Evolutionary conservation across 73 alveolate species (phyloP).

Genomic region (Paramecium biaurelia): DNA sequence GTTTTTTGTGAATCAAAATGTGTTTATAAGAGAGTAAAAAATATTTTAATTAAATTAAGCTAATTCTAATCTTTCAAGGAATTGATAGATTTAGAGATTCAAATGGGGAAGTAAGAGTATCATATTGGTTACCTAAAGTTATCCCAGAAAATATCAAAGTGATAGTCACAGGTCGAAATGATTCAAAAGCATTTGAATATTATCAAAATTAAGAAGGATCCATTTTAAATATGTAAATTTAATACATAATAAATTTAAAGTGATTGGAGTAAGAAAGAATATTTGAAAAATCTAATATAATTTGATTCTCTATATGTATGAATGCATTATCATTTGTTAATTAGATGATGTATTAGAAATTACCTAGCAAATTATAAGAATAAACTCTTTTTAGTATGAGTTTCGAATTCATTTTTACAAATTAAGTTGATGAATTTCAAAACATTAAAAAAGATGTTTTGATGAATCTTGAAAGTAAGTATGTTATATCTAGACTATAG

Average conservation of each 20-base stretch:
- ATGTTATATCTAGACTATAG: neutral
- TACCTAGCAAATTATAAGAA: neutral
- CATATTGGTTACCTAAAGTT: neutral
- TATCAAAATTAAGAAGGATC: neutral
- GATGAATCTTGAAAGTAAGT: neutral
- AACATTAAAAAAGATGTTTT: neutral
- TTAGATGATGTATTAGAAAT: neutral
- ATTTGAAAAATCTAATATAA: neutral
- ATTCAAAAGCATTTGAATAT: neutral
- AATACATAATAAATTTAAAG: too few relatives aligned
- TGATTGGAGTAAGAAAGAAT: neutral
- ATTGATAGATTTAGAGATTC: neutral
- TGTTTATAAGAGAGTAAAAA: neutral
- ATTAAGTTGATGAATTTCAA: neutral
- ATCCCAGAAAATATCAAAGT: neutral
- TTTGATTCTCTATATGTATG: neutral
- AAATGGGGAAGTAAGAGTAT: constrained; percentile 31
- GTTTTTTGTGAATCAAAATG: neutral
- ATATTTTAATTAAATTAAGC: neutral
- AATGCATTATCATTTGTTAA: neutral
- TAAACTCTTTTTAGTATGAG: neutral
- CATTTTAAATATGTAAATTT: neutral
- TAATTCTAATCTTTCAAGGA: neutral
- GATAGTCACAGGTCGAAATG: neutral
- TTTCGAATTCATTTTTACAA: neutral